Evolutionary conservation across 2,329 filamentous ascomycete species (phyloP).

Genomic region (Colletotrichum sp.): DNA sequence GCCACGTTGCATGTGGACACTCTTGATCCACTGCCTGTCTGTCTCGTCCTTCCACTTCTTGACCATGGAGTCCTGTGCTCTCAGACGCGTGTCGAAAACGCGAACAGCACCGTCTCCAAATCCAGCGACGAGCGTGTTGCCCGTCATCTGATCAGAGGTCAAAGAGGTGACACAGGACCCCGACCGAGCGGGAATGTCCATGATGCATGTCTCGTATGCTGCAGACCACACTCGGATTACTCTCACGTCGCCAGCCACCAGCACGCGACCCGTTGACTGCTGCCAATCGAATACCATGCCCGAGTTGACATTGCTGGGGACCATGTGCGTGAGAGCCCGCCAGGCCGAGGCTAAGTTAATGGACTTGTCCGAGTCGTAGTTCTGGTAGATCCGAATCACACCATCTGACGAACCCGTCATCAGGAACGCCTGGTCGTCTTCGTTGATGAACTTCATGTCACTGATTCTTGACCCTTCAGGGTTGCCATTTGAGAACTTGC

Average conservation of each 20-base stretch:
- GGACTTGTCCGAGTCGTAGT: constrained; percentile 80
- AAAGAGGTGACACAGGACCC: constrained; percentile 95
- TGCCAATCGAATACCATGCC: constrained; percentile 99
- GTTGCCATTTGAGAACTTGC: constrained; percentile 93
- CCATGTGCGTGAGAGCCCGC: constrained; percentile 90
- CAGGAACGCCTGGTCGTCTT: constrained; percentile 93
- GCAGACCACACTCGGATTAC: constrained; percentile 97
- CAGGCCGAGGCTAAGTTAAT: constrained; percentile 90
- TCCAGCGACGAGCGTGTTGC: constrained; percentile 93
- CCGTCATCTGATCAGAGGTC: constrained; percentile 97
- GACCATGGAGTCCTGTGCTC: constrained; percentile 89
- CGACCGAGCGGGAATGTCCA: constrained; percentile 92
- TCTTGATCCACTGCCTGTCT: constrained; percentile 89
- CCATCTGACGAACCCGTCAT: constrained; percentile 97
- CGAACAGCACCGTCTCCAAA: constrained; percentile 95
- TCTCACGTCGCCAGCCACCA: constrained; percentile 96
- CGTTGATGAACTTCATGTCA: constrained; percentile 96
- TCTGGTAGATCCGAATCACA: constrained; percentile 89
- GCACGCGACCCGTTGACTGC: constrained; percentile 90
- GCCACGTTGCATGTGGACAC: constrained; percentile 95
- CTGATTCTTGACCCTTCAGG: constrained; percentile 90
- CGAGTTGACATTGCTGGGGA: constrained; percentile 91
- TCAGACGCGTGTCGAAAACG: constrained; percentile 88
- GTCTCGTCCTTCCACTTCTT: constrained; percentile 94
- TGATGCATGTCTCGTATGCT: constrained; percentile 87